These are phyloP conservation scores for Colletotrichum scovillei DNA, from an alignment of 2,329 filamentous ascomycete species.

Conservation along the genomic window DNA sequence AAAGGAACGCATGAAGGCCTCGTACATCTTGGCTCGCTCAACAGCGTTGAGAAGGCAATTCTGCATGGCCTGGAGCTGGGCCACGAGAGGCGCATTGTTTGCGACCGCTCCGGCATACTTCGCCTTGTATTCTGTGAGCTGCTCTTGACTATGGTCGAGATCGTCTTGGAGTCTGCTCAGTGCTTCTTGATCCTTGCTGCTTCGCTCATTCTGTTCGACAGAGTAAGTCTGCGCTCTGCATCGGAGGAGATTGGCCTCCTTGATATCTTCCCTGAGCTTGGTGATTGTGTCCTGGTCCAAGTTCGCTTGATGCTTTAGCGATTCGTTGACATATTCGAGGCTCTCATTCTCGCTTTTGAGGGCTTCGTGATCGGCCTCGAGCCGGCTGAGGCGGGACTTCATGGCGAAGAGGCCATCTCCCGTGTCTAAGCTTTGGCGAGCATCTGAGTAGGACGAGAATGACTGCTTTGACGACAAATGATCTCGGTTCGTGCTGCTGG, in stretches of 20 bases:
- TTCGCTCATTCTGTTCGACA: slow-evolving; percentile 3
- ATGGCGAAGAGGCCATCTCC: not conserved
- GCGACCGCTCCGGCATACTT: slow-evolving; percentile 4
- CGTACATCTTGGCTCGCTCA: slow-evolving; percentile 19
- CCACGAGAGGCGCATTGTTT: not conserved
- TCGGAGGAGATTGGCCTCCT: slow-evolving; percentile 6
- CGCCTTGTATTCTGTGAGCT: slow-evolving; percentile 6
- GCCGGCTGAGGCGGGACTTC: not conserved
- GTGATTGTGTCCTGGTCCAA: not conserved
- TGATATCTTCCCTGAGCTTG: not conserved
- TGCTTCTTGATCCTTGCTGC: not conserved
- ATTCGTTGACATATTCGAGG: slow-evolving; percentile 16
- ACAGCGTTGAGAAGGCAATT: slow-evolving; percentile 8
- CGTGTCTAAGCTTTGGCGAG: not conserved
- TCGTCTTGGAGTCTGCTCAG: not conserved
- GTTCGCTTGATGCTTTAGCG: not conserved
- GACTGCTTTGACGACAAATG: not conserved
- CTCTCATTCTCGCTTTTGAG: slow-evolving; percentile 13
- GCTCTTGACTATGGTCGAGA: not conserved
- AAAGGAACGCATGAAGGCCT: slow-evolving; percentile 3
- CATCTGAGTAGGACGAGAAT: slow-evolving; percentile 6
- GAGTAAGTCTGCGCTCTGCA: slow-evolving; percentile 4
- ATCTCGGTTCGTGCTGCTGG: not conserved
- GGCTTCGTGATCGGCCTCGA: slow-evolving; percentile 10
- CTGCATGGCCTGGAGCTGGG: not conserved